Evolutionary conservation across 192 early-diverging fungal genomes (phyloP), one percentile per base, ranked within the genome.

Genomic region (Thoreauomyces humboldtii): DNA sequence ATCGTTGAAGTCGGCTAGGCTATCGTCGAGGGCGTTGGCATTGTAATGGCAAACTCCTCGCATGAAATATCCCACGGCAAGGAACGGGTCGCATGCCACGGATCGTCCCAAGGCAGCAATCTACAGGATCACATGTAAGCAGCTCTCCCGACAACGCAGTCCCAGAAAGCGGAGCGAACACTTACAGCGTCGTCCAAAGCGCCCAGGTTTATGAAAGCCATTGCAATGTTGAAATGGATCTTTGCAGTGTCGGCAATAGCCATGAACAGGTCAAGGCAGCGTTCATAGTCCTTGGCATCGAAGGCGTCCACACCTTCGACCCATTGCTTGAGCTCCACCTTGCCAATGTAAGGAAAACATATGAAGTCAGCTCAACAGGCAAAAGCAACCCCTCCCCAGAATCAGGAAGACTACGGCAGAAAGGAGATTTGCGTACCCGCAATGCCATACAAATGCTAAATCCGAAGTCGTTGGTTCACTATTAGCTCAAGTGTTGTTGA

Each of bases 171-270:
- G n/a, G n/a, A n/a, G n/a, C n/a, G n/a, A n/a, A n/a, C n/a, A n/a
- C 90, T 80, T 83, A 98, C 92, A 67, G 94, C 96, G 61, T 78
- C 82, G 22, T 88, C 78, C 70, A 87, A 78, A 58, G 93, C 82
- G 19, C 84, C 84, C 37, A 91, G 59, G 27, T 86, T 88, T 1
- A 91, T 80, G 50, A 85, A 84, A 38, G 89, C 82, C 60, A 94
- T 85, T 6, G 89, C 93, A 70, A 96, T 92, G 74, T 96, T 98
- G 76, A 97, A 98, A 73, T 94, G 92, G 50, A 97, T 94, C 75
- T 94, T 95, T 36, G 94, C 87, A 15, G 86, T 88, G 69, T 95
- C 91, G 35, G 94, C 94, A 60, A 98, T 87, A 28, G 73, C 72
- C 86, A 88, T 35, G 43, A 92, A 94, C 33, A 85, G 71, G 5